phyloP scores from a whole-genome alignment of 2,329 filamentous ascomycete species.

The Elsinoe ampelina region DNA sequence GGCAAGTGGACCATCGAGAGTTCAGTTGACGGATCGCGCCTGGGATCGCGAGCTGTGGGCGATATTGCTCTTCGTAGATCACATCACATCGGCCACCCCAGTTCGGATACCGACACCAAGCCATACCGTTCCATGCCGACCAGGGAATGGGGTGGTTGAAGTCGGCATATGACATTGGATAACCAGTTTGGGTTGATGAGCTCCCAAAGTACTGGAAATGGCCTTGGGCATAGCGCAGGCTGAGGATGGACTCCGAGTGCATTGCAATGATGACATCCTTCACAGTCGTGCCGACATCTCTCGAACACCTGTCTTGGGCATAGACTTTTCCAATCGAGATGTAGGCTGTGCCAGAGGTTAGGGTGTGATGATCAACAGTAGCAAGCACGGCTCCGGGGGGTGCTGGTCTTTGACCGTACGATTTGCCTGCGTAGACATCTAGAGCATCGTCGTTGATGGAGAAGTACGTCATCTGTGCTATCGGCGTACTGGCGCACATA shows the following conservation, averaged over 20 bases:
- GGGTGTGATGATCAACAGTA: slow-evolving; percentile 21
- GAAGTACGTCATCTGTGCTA: slow-evolving; percentile 21
- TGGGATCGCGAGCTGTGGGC: slow-evolving; percentile 24
- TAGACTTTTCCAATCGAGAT: slow-evolving; percentile 24
- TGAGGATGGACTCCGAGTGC: slow-evolving; percentile 23
- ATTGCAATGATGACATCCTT: slow-evolving; percentile 22
- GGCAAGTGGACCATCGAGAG: slow-evolving; percentile 21
- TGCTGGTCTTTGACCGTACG: slow-evolving; percentile 12
- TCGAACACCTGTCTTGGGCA: slow-evolving; percentile 21
- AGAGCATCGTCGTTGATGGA: slow-evolving; percentile 18
- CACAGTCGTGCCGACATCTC: slow-evolving; percentile 18
- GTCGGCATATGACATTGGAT: slow-evolving; percentile 24
- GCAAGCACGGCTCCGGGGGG: slow-evolving; percentile 15
- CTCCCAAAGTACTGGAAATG: slow-evolving; percentile 21
- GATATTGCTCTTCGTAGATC: slow-evolving; percentile 21
- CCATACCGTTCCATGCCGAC: slow-evolving; percentile 23
- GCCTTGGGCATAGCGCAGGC: slow-evolving; percentile 23
- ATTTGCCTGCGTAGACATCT: slow-evolving; percentile 20
- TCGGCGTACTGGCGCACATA: slow-evolving; percentile 23
- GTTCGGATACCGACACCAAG: slow-evolving; percentile 16
- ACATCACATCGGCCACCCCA: slow-evolving; percentile 17
- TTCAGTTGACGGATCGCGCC: slow-evolving; percentile 21
- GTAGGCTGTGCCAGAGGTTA: slow-evolving; percentile 24
- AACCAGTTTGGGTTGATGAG: slow-evolving; percentile 22
- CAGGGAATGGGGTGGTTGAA: slow-evolving; percentile 24